These are phyloP conservation scores for Cyberlindnera samutprakarnensis DNA, from an alignment of 805 yeast species.

Conservation along the genomic window DNA sequence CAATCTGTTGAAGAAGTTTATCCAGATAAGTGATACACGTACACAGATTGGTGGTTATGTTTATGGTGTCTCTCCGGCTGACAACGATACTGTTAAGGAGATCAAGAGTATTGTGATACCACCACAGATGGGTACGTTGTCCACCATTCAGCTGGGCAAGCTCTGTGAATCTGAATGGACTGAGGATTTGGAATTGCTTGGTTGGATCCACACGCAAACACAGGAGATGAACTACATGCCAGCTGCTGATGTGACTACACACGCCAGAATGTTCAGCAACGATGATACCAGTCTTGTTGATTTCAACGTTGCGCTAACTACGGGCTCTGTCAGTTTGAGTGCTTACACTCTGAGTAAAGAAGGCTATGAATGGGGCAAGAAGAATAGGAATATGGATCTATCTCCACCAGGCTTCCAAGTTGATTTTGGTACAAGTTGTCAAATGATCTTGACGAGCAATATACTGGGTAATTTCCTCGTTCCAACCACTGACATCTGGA, in stretches of 20 bases:
- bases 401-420: constrained; percentile 64
- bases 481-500: constrained; percentile 85
- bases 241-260: constrained; percentile 64
- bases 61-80: constrained; percentile 74
- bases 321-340: constrained; percentile 77
- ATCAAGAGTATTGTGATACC: constrained; percentile 66
- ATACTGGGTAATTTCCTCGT: constrained; percentile 79
- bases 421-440: constrained; percentile 52
- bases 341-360: constrained; percentile 53
- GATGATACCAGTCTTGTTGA: constrained; percentile 38
- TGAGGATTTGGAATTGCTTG: constrained; percentile 67
- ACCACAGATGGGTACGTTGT: constrained; percentile 79
- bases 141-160: constrained; percentile 33
- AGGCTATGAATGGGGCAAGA: constrained; percentile 75
- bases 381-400: constrained; percentile 45
- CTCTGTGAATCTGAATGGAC: constrained; percentile 39
- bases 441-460: constrained; percentile 65
- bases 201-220: constrained; percentile 91
- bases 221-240: constrained; percentile 56
- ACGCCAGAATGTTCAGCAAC: constrained; percentile 31
- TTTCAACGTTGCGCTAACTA: constrained; percentile 61
- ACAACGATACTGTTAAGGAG: constrained; percentile 69
- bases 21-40: constrained; percentile 73
- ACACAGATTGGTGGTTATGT: constrained; percentile 77
- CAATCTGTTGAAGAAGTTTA: constrained; percentile 68